phyloP scores from a whole-genome alignment of 169 alveolate genomes.

The Plasmodium yoelii region DNA sequence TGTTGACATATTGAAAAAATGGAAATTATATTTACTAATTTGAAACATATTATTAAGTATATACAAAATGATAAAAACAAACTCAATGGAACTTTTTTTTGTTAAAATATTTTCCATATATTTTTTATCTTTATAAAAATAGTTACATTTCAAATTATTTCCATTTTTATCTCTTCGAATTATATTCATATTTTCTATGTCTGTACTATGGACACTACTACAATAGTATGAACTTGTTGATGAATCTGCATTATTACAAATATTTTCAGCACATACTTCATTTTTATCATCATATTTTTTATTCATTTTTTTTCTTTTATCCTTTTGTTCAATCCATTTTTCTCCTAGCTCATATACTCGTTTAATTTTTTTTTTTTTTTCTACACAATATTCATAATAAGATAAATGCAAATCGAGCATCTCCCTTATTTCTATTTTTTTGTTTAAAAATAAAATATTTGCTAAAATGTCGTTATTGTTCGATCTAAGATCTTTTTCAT shows the following conservation, averaged over 20 bases:
- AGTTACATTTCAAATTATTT: not conserved
- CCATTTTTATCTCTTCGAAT: not conserved
- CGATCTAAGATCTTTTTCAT: not conserved
- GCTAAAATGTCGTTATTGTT: not conserved
- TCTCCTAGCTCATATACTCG: not conserved
- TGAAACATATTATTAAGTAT: constrained; percentile 49
- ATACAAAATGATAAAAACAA: constrained; percentile 42
- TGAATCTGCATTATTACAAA: not conserved
- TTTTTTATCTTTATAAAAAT: constrained; percentile 48
- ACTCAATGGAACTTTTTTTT: constrained; percentile 40
- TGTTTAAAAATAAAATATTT: not conserved
- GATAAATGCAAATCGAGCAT: constrained; percentile 37
- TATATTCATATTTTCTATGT: constrained; percentile 31
- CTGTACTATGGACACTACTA: constrained; percentile 63
- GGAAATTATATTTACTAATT: constrained; percentile 38
- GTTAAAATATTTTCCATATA: constrained; percentile 18
- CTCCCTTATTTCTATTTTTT: constrained; percentile 27
- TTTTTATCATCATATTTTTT: not conserved
- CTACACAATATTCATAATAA: constrained; percentile 23
- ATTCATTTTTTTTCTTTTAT: not conserved
- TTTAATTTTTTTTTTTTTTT: constrained; percentile 29
- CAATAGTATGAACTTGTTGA: constrained; percentile 17
- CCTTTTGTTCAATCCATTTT: not conserved
- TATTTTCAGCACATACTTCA: not conserved
- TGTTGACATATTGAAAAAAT: constrained; percentile 35